phyloP scores from a whole-genome alignment of 805 yeast species.

The Scheffersomyces spartinae region DNA sequence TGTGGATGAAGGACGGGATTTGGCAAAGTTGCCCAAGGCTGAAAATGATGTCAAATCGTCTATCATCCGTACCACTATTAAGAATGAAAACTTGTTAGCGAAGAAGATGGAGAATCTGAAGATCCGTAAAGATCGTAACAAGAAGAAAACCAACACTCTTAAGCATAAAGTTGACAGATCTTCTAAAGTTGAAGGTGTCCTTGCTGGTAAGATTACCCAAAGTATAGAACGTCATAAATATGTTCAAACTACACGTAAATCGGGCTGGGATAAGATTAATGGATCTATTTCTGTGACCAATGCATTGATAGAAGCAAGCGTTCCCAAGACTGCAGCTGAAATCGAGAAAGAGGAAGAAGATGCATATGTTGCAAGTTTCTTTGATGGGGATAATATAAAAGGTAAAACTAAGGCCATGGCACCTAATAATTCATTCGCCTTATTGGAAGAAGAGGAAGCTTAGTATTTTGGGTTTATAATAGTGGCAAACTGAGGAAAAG shows the following conservation, averaged over 20 bases:
- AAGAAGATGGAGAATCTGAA: conserved; percentile 38
- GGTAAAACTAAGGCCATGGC: conserved; percentile 2
- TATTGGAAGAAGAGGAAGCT: conserved; percentile 29
- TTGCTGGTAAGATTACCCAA: conserved; percentile 51
- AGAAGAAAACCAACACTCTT: conserved; percentile 18
- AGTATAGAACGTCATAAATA: conserved; percentile 53
- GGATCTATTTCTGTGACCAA: conserved; percentile 24
- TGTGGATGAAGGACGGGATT: conserved; percentile 33
- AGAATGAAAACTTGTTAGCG: conserved; percentile 50
- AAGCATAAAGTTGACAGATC: conserved; percentile 36
- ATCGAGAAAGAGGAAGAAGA: conserved; percentile 24
- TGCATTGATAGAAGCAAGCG: conserved; percentile 4
- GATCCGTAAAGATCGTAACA: conserved; percentile 15
- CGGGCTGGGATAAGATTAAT: conserved; percentile 66
- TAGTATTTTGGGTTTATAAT: too few species aligned
- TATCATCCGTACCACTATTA: conserved; percentile 54
- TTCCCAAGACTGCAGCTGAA: conserved; percentile 10
- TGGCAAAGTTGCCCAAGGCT: conserved; percentile 44
- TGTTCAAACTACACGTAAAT: conserved; percentile 51
- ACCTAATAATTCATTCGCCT: conserved; percentile 18
- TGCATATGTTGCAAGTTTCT: conserved; percentile 21
- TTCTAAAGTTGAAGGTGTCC: conserved; percentile 38
- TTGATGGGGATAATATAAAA: conserved; percentile 6
- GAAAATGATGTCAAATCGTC: conserved; percentile 53
- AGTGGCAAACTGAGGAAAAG: too few species aligned